Base-by-base conservation (phyloP, 2,329 filamentous ascomycete species). In the Scedosporium minutisporum region DNA sequence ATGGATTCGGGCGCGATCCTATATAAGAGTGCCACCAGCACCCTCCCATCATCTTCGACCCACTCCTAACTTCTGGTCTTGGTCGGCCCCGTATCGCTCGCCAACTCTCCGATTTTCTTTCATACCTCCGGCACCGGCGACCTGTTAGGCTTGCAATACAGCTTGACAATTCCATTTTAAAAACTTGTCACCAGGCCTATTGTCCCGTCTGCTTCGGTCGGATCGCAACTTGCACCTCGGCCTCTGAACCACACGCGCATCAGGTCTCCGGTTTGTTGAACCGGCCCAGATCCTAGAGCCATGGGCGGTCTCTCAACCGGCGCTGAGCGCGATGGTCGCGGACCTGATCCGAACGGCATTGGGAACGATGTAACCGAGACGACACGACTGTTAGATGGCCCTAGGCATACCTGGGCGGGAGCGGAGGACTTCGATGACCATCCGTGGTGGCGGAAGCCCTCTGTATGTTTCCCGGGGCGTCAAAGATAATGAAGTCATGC, bases 361-460 rank as follows among this genome's bases (percentile, higher is more conserved):
- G 64, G 55, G 27, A 53, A 48, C 29, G 64, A 68, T 33, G 63
- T 69, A 51, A 70, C 70, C 58, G 78, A 80, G 66, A 72, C 72
- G 41, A 74, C 74, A 29, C 70, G 71, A 59, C 68, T 82, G 62
- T 69, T 82, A 64, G 68, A 71, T 64, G 66, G 70, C 42, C 21
- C 29, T 6, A 67, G 68, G 10, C 70, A 71, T 25, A 71, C 69
- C 64, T 86, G 82, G 82, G 74, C 75, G 60, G 81, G 78, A 6
- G 69, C 75, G 25, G 77, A 77, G 12, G 87, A 90, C 67, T 90
- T 88, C 65, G 77, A 78, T 38, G 78, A 78, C 6, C 67, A 87
- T 61, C 81, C 86, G 3, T 87, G 84, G 84, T 86, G 85, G 78
- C 81, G 77, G 65, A 77, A 72, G 66, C 87, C 88, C 14, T 87